These are phyloP conservation scores for Glarea lozoyensis DNA, from an alignment of 495 filamentous ascomycete genomes.

Conservation along the genomic window DNA sequence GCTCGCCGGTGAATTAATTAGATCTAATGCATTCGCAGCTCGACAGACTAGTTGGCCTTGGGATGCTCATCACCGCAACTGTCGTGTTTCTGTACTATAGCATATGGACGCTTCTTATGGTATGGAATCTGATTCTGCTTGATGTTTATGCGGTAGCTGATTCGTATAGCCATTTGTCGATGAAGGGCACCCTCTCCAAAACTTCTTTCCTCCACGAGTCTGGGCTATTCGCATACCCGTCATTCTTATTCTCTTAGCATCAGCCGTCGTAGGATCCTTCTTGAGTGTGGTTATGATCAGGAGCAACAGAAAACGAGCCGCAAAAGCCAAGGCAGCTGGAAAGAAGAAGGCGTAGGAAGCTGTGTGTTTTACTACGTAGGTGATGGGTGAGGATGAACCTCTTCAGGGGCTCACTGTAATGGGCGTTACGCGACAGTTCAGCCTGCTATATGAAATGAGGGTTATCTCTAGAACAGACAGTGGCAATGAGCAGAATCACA, in stretches of 20 bases:
- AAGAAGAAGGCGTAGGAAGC: conserved; percentile 57
- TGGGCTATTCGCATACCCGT: conserved; percentile 99
- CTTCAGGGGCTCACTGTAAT: too few species aligned
- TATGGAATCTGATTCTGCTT: conserved; percentile 26
- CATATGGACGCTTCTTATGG: conserved; percentile 95
- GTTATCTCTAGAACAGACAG: too few species aligned
- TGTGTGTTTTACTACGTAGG: too few species aligned
- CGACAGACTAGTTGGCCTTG: conserved; percentile 89
- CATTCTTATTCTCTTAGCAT: conserved; percentile 85
- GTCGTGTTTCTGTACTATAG: conserved; percentile 98
- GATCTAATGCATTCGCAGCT: conserved; percentile 50
- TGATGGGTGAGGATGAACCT: too few species aligned
- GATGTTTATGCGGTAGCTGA: conserved; percentile 4
- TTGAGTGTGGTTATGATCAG: conserved; percentile 97
- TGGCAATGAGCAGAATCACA: too few species aligned
- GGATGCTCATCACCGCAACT: conserved; percentile 93
- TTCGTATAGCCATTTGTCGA: conserved; percentile 84
- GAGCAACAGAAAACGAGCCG: conserved; percentile 93
- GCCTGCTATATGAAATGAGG: too few species aligned
- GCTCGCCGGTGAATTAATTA: background rate
- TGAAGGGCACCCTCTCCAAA: conserved; percentile 83
- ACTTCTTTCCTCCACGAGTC: conserved; percentile 91
- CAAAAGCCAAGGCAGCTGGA: conserved; percentile 75
- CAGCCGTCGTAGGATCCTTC: conserved; percentile 92
- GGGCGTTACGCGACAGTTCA: too few species aligned